A percentile compares a stretch with the other conserved stretches of the same genome.
These are phyloP conservation scores for Chloromonas sp. DNA, from an alignment of 163 green algal species.

Conservation along the genomic window DNA sequence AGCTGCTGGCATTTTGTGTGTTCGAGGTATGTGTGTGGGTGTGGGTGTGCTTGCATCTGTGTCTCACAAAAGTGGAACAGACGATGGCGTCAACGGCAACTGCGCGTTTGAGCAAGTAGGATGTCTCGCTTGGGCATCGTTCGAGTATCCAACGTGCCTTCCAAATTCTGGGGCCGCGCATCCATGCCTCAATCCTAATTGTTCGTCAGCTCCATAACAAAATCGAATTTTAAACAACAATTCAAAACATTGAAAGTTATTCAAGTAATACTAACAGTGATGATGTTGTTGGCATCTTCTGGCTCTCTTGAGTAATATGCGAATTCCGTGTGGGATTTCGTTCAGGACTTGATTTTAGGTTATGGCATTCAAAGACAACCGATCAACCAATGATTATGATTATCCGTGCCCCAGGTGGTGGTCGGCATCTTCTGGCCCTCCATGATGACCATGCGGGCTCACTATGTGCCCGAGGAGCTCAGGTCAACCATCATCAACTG, in stretches of 20 bases:
- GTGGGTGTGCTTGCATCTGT: neutral
- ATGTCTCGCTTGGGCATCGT: no score
- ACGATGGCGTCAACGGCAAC: no score
- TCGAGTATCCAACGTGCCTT: no score
- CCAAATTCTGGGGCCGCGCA: no score
- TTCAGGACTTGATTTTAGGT: no score
- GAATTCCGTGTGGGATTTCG: neutral
- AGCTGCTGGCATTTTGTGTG: constrained; percentile 85
- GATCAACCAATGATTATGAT: neutral
- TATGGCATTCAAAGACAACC: constrained; percentile 2
- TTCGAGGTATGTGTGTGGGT: constrained; percentile 70
- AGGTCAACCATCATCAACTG: constrained; percentile 92
- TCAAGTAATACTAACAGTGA: neutral
- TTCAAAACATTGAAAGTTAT: neutral
- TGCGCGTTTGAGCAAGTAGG: no score
- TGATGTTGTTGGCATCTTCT: neutral
- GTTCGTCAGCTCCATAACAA: no score
- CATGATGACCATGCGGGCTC: constrained; percentile 88
- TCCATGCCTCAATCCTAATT: no score
- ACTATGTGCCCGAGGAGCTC: constrained; percentile 86
- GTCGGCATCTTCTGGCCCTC: constrained; percentile 92
- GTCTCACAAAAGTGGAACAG: neutral
- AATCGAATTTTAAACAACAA: no score
- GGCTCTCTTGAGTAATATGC: neutral
- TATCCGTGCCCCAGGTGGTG: constrained; percentile 17